Evolutionary conservation across 139 green algal genomes (phyloP).

Genomic region (Asterochloris erici): DNA sequence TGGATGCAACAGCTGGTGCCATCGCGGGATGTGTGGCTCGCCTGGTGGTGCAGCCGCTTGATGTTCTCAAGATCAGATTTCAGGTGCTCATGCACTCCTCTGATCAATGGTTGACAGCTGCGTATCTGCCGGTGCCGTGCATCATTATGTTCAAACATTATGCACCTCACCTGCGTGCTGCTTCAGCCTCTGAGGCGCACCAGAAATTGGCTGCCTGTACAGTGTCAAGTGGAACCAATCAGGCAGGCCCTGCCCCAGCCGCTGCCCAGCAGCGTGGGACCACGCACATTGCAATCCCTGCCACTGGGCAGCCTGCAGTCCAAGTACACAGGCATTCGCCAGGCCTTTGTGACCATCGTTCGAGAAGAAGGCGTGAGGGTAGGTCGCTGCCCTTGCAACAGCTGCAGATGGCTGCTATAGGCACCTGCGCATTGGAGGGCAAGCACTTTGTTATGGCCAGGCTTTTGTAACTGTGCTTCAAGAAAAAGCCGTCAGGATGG

Average conservation of each 20-base stretch:
- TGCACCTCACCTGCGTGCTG: no score
- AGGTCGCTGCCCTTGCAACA: not conserved
- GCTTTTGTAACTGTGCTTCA: no score
- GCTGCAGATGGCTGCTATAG: not conserved
- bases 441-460: no score
- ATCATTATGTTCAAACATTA: no score
- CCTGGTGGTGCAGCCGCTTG: constrained; percentile 83
- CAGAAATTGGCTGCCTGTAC: constrained; percentile 29
- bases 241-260: not conserved
- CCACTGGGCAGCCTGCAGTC: constrained; percentile 12
- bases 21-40: constrained; percentile 76
- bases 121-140: no score
- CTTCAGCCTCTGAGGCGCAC: no score
- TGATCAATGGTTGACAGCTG: no score
- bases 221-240: not conserved
- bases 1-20: constrained; percentile 61
- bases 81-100: constrained; percentile 85
- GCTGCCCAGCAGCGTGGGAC: not conserved
- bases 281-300: not conserved
- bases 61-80: constrained; percentile 97
- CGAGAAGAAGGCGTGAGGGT: constrained; percentile 88
- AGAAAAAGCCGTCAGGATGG: no score
- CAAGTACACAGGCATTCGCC: constrained; percentile 86
- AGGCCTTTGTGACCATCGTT: constrained; percentile 81
- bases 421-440: not conserved